phyloP scores from a whole-genome alignment of 768 basidiomycete genomes.

The Paxillus ammoniavirescens region DNA sequence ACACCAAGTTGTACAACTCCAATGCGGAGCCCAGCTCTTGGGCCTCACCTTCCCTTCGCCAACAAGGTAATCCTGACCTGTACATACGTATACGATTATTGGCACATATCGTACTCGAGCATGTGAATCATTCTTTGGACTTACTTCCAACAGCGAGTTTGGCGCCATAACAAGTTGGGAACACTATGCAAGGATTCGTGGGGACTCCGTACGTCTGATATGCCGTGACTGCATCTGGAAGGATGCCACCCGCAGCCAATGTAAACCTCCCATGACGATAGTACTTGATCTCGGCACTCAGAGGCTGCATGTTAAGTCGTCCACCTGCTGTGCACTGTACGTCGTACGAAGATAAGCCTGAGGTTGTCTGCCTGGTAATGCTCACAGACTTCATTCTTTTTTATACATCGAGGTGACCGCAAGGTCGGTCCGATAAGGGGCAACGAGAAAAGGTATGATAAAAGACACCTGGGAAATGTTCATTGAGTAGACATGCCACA shows the following conservation, averaged over 20 bases:
- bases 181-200: slow-evolving; percentile 54
- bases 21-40: neutral
- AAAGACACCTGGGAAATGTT: neutral
- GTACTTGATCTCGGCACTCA: slow-evolving; percentile 36
- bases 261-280: slow-evolving; percentile 57
- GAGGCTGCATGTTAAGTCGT: slow-evolving; percentile 9
- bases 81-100: slow-evolving; percentile 4
- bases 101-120: neutral
- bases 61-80: slow-evolving; percentile 50
- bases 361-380: neutral
- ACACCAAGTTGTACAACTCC: neutral
- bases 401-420: slow-evolving; percentile 2
- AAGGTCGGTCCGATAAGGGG: neutral
- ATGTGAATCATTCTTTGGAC: slow-evolving; percentile 13
- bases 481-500: neutral
- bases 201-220: slow-evolving; percentile 57
- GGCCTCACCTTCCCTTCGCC: slow-evolving; percentile 46
- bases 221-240: slow-evolving; percentile 58
- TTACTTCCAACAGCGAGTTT: slow-evolving; percentile 44
- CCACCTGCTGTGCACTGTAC: neutral
- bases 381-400: neutral
- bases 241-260: slow-evolving; percentile 45
- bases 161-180: slow-evolving; percentile 58
- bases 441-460: neutral
- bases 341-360: neutral